Base-by-base conservation (phyloP, 805 yeast species). In the Hanseniaspora pseudoguilliermondii region DNA sequence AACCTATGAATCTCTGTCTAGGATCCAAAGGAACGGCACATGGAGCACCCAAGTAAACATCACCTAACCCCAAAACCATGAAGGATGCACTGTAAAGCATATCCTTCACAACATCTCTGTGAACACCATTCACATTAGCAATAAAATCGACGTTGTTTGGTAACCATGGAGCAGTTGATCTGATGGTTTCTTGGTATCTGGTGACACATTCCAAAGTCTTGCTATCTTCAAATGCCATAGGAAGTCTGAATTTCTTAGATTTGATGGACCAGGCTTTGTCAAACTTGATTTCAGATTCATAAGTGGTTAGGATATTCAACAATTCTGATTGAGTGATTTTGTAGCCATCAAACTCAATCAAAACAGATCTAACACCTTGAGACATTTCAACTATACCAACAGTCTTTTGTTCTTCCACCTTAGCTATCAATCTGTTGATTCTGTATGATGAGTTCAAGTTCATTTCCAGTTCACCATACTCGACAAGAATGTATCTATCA, bases 21-120 rank as follows among this genome's bases (percentile, higher is more conserved):
- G 98, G 98, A 69, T 93, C 97, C 62, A 91, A 78, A 40, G 98
- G 97, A 62, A 91, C 95, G 1, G 97, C 97, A 75, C 97, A 90
- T 32, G 98, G 98, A 3, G 98, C 96, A 49, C 97, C 97, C 63
- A 93, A 76, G 72, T 90, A 91, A 29, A 93, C 97, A 70, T 93
- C 98, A 66, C 97, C 98, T 54, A 91, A 79, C 55, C 97, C 98
- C 60, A 91, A 74, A 7, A 93, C 97, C 72, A 93, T 74, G 75
- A 84, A 93, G 66, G 90, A 77, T 5, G 97, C 97, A 46, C 85
- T 73, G 72, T 89, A 91, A 65, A 93, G 70, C 84, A 91, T 82
- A 62, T 87, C 86, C 59, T 82, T 76, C 54, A 93, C 91, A 54
- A 80, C 85, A 11, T 79, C 73, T 62, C 96, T 81, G 57, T 77